Conservation (phyloP, 176 grass and related monocot genomes). For the Oryza glaberrima region DNA sequence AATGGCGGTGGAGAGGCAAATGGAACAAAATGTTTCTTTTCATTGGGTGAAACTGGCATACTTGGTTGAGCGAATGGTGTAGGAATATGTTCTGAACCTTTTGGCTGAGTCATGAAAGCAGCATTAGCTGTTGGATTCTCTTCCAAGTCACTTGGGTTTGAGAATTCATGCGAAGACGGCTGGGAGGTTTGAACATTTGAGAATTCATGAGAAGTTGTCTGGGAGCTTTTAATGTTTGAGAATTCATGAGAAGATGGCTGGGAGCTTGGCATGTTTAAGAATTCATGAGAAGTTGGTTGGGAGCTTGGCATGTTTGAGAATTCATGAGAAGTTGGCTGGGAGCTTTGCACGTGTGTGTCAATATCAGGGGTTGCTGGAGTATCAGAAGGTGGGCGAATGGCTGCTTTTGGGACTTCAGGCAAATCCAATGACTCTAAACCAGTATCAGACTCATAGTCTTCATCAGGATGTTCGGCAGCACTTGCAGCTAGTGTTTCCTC, state of each 20-base stretch:
- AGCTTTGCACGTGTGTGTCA: slow-evolving; percentile 33
- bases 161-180: slow-evolving; percentile 33
- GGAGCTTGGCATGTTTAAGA: slow-evolving; percentile 24
- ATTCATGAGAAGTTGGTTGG: slow-evolving; percentile 16
- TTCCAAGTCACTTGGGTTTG: slow-evolving; percentile 44
- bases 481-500: slow-evolving; percentile 49
- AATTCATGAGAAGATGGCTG: background rate
- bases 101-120: slow-evolving; percentile 41
- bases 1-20: slow-evolving; percentile 60
- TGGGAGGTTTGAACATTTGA: slow-evolving; percentile 34
- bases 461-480: slow-evolving; percentile 41
- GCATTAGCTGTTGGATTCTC: slow-evolving; percentile 49
- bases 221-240: slow-evolving; percentile 2
- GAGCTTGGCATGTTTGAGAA: background rate
- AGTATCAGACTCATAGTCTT: slow-evolving; percentile 61
- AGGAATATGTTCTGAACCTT: slow-evolving; percentile 49
- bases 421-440: slow-evolving; percentile 72
- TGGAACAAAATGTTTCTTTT: slow-evolving; percentile 80
- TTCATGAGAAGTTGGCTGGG: slow-evolving; percentile 17
- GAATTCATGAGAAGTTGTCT: background rate
- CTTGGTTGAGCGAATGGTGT: slow-evolving; percentile 48
- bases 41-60: slow-evolving; percentile 40
- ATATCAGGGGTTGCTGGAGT: slow-evolving; percentile 48
- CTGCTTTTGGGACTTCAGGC: slow-evolving; percentile 89
- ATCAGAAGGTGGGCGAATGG: slow-evolving; percentile 53